Evolutionary conservation across 768 basidiomycete genomes (phyloP).

Genomic region (Tubosaeta brunneosetosa): DNA sequence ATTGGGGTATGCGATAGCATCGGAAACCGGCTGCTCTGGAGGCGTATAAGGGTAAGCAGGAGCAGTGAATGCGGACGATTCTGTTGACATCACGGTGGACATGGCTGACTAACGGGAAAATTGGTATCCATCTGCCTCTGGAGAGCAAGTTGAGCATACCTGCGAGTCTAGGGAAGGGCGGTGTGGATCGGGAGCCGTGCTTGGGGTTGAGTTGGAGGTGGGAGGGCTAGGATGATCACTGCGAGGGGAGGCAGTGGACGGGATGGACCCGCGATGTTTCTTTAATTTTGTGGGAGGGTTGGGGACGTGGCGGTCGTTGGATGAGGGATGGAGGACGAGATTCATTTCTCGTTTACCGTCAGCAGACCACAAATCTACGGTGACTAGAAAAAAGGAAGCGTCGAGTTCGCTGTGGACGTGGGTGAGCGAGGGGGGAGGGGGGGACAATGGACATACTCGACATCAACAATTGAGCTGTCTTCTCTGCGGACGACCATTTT

Average conservation of each 20-base stretch:
- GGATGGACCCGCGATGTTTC: slow-evolving; percentile 31
- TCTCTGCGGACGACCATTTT: slow-evolving; percentile 73
- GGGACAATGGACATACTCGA: slow-evolving; percentile 54
- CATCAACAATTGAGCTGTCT: slow-evolving; percentile 63
- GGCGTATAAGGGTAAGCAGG: slow-evolving; percentile 44
- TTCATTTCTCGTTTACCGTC: slow-evolving; percentile 84
- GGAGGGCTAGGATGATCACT: slow-evolving; percentile 43
- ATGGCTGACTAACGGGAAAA: slow-evolving; percentile 24
- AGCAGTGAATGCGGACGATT: slow-evolving; percentile 33
- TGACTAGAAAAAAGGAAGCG: slow-evolving; percentile 82
- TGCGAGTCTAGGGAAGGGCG: slow-evolving; percentile 39
- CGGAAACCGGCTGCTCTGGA: slow-evolving; percentile 37
- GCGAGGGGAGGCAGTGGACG: slow-evolving; percentile 30
- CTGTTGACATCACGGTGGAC: slow-evolving; percentile 37
- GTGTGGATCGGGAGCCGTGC: slow-evolving; percentile 38
- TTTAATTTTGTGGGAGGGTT: slow-evolving; percentile 34
- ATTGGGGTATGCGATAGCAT: slow-evolving; percentile 39
- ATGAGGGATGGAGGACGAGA: slow-evolving; percentile 80
- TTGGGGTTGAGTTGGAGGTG: slow-evolving; percentile 43
- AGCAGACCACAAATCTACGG: slow-evolving; percentile 88
- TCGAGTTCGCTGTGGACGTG: slow-evolving; percentile 63
- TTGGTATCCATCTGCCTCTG: not conserved
- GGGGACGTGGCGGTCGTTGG: slow-evolving; percentile 64
- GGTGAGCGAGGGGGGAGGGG: slow-evolving; percentile 3
- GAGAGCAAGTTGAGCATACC: slow-evolving; percentile 27